A percentile compares a stretch with the other conserved stretches of the same genome.
Conservation (phyloP, 116 monocot genomes). For the Papilionanthe hybrid region DNA sequence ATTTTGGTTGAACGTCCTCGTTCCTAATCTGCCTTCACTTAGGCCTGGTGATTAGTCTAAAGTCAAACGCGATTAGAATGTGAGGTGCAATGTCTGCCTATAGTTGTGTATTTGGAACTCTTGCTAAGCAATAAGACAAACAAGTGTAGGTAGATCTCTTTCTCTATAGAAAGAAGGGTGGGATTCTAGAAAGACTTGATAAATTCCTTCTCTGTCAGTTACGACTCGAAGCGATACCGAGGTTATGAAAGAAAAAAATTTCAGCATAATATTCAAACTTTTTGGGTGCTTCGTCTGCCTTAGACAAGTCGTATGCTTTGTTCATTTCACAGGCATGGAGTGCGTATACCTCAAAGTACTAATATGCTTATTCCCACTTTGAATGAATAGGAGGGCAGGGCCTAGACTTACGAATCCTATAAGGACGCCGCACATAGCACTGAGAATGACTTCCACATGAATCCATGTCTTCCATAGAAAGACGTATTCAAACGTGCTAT, state of each 20-base stretch:
- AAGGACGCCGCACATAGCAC: not conserved
- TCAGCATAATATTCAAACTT: not conserved
- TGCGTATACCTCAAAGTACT: not conserved
- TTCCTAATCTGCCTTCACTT: too few relatives aligned
- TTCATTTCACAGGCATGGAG: too few relatives aligned
- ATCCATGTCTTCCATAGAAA: too few relatives aligned
- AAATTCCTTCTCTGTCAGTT: not conserved
- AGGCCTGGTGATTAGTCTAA: not conserved
- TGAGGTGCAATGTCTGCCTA: conserved; percentile 2
- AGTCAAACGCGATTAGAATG: not conserved
- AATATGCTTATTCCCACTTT: not conserved
- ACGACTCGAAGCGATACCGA: not conserved
- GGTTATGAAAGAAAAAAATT: not conserved
- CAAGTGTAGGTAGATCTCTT: not conserved
- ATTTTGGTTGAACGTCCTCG: too few relatives aligned
- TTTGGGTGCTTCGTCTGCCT: not conserved
- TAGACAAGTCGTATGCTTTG: not conserved
- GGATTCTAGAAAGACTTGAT: not conserved
- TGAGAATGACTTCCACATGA: not conserved
- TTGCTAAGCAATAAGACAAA: conserved; percentile 2
- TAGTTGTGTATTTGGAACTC: not conserved
- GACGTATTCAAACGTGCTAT: too few relatives aligned
- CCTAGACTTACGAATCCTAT: not conserved
- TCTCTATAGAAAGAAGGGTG: not conserved
- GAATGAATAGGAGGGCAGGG: not conserved